Evolutionary conservation across 768 basidiomycete genomes (phyloP).

Genomic region (Rhizopogon roseolus): DNA sequence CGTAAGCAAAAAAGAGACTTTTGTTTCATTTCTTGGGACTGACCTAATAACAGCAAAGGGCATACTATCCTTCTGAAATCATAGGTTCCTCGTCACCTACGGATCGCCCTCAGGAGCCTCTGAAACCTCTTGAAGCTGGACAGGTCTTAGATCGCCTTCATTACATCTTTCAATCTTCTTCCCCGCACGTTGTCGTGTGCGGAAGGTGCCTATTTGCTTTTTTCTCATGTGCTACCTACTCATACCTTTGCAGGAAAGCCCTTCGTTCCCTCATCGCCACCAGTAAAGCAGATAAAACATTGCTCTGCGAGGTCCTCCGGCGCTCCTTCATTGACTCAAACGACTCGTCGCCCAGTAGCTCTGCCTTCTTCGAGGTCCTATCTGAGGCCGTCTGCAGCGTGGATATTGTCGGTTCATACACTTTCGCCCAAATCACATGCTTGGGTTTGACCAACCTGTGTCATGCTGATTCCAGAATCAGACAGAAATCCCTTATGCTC

Average conservation of each 20-base stretch:
- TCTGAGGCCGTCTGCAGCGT: slow-evolving; percentile 59
- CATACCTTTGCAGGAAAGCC: slow-evolving; percentile 55
- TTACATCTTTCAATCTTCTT: slow-evolving; percentile 61
- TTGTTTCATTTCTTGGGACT: slow-evolving; percentile 1
- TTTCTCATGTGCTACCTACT: slow-evolving; percentile 9
- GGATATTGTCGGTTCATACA: slow-evolving; percentile 49
- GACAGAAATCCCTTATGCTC: slow-evolving; percentile 74
- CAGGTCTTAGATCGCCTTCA: slow-evolving; percentile 61
- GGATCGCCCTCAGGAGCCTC: slow-evolving; percentile 49
- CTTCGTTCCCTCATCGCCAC: slow-evolving; percentile 63
- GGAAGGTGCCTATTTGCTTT: slow-evolving; percentile 21
- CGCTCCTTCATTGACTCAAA: slow-evolving; percentile 62
- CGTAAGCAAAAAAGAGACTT: slow-evolving; percentile 44
- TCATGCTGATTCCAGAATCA: slow-evolving; percentile 57
- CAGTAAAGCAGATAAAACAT: slow-evolving; percentile 45
- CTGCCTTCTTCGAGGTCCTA: slow-evolving; percentile 75
- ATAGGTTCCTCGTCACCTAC: slow-evolving; percentile 54
- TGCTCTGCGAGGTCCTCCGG: slow-evolving; percentile 62
- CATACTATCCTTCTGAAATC: slow-evolving; percentile 63
- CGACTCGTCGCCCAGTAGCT: slow-evolving; percentile 49
- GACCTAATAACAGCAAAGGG: slow-evolving; percentile 54
- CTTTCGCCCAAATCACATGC: slow-evolving; percentile 70
- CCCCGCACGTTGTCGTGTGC: slow-evolving; percentile 29
- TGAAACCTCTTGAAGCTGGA: slow-evolving; percentile 48
- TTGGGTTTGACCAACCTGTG: slow-evolving; percentile 83